Evolutionary conservation across 768 basidiomycete genomes (phyloP).

Genomic region (Serendipita indica): DNA sequence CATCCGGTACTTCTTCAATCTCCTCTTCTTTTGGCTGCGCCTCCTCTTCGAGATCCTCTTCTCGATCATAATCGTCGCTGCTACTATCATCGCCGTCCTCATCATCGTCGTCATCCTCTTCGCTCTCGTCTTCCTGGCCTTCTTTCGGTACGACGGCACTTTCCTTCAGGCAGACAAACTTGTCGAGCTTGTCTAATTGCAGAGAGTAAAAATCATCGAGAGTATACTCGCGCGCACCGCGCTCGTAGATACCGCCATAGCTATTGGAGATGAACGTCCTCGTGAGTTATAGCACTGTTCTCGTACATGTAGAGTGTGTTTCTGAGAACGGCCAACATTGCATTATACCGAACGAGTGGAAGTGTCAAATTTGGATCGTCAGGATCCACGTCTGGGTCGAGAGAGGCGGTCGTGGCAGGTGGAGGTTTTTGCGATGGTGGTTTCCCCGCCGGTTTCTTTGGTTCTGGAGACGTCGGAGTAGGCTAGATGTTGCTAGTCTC

Average conservation of each 20-base stretch:
- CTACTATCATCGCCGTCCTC: constrained; percentile 19
- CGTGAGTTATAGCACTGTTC: not conserved
- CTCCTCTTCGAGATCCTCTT: constrained; percentile 31
- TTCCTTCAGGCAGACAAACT: constrained; percentile 55
- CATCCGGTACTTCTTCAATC: constrained; percentile 16
- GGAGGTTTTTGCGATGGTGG: too few species aligned
- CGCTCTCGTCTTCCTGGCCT: constrained; percentile 45
- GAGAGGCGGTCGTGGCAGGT: not conserved
- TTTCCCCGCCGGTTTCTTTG: not conserved
- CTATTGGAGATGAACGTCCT: constrained; percentile 23
- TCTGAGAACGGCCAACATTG: constrained; percentile 71
- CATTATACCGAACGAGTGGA: constrained; percentile 68
- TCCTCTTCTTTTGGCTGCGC: constrained; percentile 19
- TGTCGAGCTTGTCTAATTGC: constrained; percentile 72
- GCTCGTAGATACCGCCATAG: constrained; percentile 82
- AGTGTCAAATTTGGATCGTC: constrained; percentile 50
- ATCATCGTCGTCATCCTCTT: constrained; percentile 40
- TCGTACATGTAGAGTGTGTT: constrained; percentile 78
- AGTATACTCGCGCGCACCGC: constrained; percentile 69
- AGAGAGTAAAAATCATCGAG: constrained; percentile 77
- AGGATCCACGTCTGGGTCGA: constrained; percentile 31
- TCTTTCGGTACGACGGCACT: constrained; percentile 39
- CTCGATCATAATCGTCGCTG: constrained; percentile 34
- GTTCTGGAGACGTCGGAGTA: not conserved
- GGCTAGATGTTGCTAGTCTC: not conserved